A percentile compares a stretch with the other conserved stretches of the same genome.
Conservation (phyloP, 2,329 filamentous ascomycete species). For the Metarhizium humberi region DNA sequence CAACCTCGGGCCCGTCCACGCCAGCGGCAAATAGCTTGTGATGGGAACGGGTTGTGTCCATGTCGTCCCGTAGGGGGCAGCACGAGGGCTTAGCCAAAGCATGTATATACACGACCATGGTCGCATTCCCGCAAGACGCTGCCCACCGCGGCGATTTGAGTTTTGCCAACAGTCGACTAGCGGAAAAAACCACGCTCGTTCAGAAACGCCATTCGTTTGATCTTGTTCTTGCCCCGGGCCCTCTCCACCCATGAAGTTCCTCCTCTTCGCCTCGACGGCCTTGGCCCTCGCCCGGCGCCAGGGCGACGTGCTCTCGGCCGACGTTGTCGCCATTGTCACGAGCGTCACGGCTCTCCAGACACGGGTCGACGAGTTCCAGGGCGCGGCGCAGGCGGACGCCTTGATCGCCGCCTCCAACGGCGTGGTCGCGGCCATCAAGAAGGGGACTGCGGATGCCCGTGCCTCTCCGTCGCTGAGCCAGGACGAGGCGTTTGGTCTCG, state of each 20-base stretch:
- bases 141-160: too few relatives aligned
- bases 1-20: not conserved
- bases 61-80: too few relatives aligned
- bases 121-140: too few relatives aligned
- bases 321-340: not conserved
- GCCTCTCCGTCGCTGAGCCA: not conserved
- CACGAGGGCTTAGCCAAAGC: too few relatives aligned
- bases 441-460: not conserved
- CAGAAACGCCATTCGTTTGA: too few relatives aligned
- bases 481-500: not conserved
- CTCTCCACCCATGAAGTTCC: constrained; percentile 4
- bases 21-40: not conserved
- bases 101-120: too few relatives aligned
- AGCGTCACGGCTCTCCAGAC: not conserved
- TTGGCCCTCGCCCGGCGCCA: constrained; percentile 3
- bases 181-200: too few relatives aligned
- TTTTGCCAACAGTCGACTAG: too few relatives aligned
- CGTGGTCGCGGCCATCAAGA: not conserved
- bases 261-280: constrained; percentile 5
- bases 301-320: not conserved
- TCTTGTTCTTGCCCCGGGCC: not conserved
- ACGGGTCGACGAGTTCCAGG: not conserved
- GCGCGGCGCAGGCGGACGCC: not conserved
- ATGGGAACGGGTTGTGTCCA: not conserved
- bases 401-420: not conserved